Base-by-base conservation (phyloP, 192 early-diverging fungal species). In the Coemansia sp. region DNA sequence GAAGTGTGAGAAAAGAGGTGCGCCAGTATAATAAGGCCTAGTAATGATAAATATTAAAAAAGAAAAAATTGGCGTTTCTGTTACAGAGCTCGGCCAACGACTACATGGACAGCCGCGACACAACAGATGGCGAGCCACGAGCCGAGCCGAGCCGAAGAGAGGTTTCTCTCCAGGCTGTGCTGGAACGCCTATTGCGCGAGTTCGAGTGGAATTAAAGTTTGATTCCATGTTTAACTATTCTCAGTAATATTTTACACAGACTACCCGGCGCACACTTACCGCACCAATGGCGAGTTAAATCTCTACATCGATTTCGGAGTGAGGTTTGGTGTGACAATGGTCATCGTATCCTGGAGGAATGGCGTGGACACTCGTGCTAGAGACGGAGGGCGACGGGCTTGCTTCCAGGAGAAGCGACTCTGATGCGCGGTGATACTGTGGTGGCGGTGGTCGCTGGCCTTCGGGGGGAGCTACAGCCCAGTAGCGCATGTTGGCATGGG, bases 401-500 rank as follows among this genome's bases (percentile, higher is more conserved):
- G 69, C 42, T 10, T 61, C 68, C 24, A 93, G 73, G 37, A 93
- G 73, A 42, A 90, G 73, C 6, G 91, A 87, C 14, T 83, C 92
- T 19, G 83, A 62, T 64, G 88, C 87, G 42, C 84, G 79, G 13
- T 90, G 91, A 75, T 84, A 84, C 64, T 73, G 56, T 3, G 81
- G 81, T 39, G 81, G 81, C 35, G 81, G 81, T n/a, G 66, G 70
- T 14, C 77, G 69, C 16, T 50, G 29, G 33, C 81, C 81, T 34
- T 84, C 81, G 3, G 77, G 64, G 16, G 81, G 70, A 3, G 73
- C 81, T 9, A 84, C 69, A 1, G 69, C 73, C 81, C 81, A 84
- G 59, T 76, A 71, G 41, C 71, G 72, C 73, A 84, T 79, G 44
- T 84, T 84, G 40, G 66, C 81, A 17, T 84, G 70, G 10, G 77